Percentiles rank a stretch among this genome's conserved stretches.
Evolutionary conservation across 306 rosid genomes (phyloP).

Genomic region (Lathyrus oleraceus): DNA sequence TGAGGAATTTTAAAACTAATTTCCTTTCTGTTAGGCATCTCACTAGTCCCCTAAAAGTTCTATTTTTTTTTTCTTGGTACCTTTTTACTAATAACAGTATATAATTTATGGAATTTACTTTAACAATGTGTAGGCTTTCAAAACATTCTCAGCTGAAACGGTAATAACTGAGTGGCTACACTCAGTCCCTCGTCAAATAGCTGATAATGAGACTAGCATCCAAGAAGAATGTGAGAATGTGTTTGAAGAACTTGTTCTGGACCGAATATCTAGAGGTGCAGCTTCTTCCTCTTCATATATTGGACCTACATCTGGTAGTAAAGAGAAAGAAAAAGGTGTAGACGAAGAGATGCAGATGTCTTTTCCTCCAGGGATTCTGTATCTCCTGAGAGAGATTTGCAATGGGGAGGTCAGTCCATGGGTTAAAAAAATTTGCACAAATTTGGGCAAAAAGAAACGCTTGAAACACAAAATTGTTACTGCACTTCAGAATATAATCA

Average conservation of each 20-base stretch:
- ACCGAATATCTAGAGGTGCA: conserved; percentile 61
- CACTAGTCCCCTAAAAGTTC: background rate
- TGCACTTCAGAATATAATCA: conserved; percentile 76
- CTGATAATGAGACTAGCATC: conserved; percentile 86
- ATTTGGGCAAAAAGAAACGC: conserved; percentile 75
- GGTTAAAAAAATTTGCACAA: conserved; percentile 90
- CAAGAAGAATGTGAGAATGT: conserved; percentile 92
- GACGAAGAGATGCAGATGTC: conserved; percentile 51
- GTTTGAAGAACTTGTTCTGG: conserved; percentile 84
- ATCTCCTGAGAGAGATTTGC: conserved; percentile 67
- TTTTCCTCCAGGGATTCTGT: conserved; percentile 57
- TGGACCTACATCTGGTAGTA: conserved; percentile 24
- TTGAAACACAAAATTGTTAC: conserved; percentile 54
- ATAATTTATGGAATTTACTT: conserved; percentile 27
- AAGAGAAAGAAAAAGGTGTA: conserved; percentile 35
- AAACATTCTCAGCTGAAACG: conserved; percentile 63
- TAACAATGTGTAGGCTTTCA: conserved; percentile 61
- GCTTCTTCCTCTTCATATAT: conserved; percentile 36
- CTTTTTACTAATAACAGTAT: conserved; percentile 1
- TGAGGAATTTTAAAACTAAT: background rate
- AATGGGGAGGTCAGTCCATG: conserved; percentile 81
- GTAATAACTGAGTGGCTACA: conserved; percentile 87
- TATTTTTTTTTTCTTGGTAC: conserved; percentile 19
- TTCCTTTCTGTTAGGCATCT: background rate
- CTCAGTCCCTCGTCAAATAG: conserved; percentile 77